phyloP scores from a whole-genome alignment of 2,329 filamentous ascomycete species.

The Aspergillus sojae region DNA sequence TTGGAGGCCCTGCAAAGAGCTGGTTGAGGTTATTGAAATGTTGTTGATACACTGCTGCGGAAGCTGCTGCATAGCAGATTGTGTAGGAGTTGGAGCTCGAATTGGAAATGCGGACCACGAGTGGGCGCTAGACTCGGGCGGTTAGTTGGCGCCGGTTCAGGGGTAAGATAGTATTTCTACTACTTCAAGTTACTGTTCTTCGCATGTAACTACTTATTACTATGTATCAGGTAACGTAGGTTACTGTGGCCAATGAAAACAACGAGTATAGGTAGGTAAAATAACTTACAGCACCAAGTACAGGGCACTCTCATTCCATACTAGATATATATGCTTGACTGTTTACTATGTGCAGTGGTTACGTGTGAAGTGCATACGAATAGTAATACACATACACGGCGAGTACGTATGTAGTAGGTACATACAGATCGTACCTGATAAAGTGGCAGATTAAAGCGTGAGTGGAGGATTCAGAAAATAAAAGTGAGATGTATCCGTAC shows the following conservation, averaged over 20 bases:
- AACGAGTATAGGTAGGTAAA: not conserved
- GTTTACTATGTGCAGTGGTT: not conserved
- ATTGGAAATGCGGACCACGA: constrained; percentile 14
- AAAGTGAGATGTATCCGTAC: not conserved
- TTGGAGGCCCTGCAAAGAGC: constrained; percentile 10
- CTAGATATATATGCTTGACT: not conserved
- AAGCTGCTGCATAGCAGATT: constrained; percentile 39
- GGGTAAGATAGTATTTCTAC: constrained; percentile 6
- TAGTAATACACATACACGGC: not conserved
- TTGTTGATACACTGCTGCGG: constrained; percentile 35
- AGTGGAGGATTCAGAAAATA: not conserved
- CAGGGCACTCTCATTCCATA: not conserved
- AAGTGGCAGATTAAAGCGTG: not conserved
- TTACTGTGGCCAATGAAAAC: not conserved
- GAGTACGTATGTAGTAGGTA: not conserved
- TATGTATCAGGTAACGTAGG: not conserved
- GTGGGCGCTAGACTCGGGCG: constrained; percentile 20
- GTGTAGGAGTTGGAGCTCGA: constrained; percentile 21
- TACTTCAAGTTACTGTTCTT: not conserved
- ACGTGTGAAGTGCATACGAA: not conserved
- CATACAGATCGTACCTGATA: not conserved
- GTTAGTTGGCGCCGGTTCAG: constrained; percentile 13
- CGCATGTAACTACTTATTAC: not conserved
- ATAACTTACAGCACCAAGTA: not conserved
- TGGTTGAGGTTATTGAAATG: constrained; percentile 17